Evolutionary conservation across 2,329 filamentous ascomycete genomes (phyloP), one percentile per base, ranked within the genome.

Genomic region (Aspergillus neoniger): DNA sequence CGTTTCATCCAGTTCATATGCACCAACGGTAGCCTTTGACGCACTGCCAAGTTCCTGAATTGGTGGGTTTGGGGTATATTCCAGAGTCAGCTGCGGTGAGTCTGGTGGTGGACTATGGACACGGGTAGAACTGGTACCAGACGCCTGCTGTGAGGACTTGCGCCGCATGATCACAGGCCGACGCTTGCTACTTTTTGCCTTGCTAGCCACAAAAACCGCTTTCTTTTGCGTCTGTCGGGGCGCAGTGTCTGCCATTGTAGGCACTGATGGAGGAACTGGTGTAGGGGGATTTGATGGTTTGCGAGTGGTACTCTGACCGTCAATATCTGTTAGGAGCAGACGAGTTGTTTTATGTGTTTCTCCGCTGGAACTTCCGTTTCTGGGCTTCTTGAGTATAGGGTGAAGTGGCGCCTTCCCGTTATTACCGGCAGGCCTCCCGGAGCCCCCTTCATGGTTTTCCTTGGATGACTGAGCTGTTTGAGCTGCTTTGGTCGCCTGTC

Each of bases 331-430:
- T 17, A 76, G 63, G 1, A 74, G 65, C n/a, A 76, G 65, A 19
- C 71, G 73, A 12, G 74, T 68, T 23, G 68, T 70, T 47, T 75
- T 76, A 3, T 68, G 67, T 3, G 67, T 54, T 47, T 72, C 71
- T 30, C 62, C 64, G n/a, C 65, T 69, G 8, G 65, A 59, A 9
- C 58, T 56, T 38, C 63, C 59, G 19, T 63, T 59, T 39, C 68
- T 69, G 3, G 72, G 66, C 59, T 77, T 79, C 65, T 79, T 80
- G 17, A 79, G 63, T 36, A 80, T 79, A 5, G 77, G 70, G 17
- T 69, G 71, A 36, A 74, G 68, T 19, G 70, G 63, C n/a, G 50
- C 30, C 58, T 63, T 60, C 21, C 38, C 21, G 12, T 25, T 25
- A 10, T 36, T 47, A 28, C 43, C 58, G 25, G 21, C 30, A 1